A percentile compares a stretch with the other conserved stretches of the same genome.
Conservation (phyloP, 2,329 filamentous ascomycete genomes). For the Blumeria hordei region DNA sequence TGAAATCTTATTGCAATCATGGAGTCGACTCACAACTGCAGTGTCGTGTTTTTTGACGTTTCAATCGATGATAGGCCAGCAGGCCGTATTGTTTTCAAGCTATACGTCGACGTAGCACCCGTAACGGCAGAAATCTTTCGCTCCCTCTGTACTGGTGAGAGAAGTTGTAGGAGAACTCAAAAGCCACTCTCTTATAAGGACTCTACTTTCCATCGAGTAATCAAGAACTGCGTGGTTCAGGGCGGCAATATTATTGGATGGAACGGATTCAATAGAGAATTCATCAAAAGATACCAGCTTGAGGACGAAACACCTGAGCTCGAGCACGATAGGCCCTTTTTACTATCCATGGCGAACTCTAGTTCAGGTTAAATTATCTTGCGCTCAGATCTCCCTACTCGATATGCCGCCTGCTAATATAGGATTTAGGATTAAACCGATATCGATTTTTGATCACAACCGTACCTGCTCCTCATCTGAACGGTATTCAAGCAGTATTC, state of each 20-base stretch:
- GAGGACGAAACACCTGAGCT: conserved; percentile 84
- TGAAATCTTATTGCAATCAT: conserved; percentile 7
- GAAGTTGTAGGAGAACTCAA: conserved; percentile 56
- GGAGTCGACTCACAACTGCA: conserved; percentile 17
- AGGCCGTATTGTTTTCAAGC: conserved; percentile 69
- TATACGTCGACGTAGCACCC: conserved; percentile 55
- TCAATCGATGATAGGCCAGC: conserved; percentile 47
- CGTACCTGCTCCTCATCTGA: conserved; percentile 78
- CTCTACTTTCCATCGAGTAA: conserved; percentile 80
- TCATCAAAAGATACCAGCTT: conserved; percentile 93
- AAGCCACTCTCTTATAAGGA: conserved; percentile 86
- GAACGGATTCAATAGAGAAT: conserved; percentile 89
- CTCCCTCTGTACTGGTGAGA: conserved; percentile 81
- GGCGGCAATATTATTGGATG: conserved; percentile 89
- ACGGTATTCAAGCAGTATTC: conserved; percentile 93
- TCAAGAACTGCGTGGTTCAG: conserved; percentile 97
- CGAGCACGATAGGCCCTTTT: conserved; percentile 81
- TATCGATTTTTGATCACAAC: conserved; percentile 98
- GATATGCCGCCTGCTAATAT: too few relatives aligned
- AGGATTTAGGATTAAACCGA: conserved; percentile 57
- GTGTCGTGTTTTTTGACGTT: conserved; percentile 85
- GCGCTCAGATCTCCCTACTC: background rate
- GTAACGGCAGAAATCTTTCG: conserved; percentile 96
- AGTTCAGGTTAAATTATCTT: conserved; percentile 42
- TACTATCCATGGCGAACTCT: conserved; percentile 95